phyloP scores from a whole-genome alignment of 2,329 filamentous ascomycete genomes.

The Ophiognomonia clavigignenti-juglandacearum region DNA sequence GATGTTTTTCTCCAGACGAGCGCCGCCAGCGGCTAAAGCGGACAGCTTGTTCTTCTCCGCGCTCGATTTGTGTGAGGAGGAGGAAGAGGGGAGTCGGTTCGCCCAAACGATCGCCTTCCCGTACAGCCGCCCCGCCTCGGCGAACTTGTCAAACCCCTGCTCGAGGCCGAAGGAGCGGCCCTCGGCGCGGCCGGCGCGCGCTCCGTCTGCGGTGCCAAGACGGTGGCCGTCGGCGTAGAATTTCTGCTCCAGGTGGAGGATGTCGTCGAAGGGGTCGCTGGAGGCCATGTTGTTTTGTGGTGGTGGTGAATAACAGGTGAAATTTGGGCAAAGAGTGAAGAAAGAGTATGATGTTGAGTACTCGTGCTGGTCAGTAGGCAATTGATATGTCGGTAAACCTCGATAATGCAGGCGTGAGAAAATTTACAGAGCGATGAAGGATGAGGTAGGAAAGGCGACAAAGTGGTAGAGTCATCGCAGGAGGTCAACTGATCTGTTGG shows the following conservation, averaged over 20 bases:
- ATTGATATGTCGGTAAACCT: too few relatives aligned
- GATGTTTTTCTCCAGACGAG: conserved; percentile 72
- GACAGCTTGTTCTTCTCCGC: neutral
- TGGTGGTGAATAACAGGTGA: too few relatives aligned
- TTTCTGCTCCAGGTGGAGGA: conserved; percentile 56
- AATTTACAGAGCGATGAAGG: too few relatives aligned
- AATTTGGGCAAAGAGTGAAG: too few relatives aligned
- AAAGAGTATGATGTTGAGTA: too few relatives aligned
- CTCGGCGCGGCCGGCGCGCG: conserved; percentile 74
- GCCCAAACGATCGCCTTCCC: conserved; percentile 81
- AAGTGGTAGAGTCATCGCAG: too few relatives aligned
- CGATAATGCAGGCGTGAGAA: too few relatives aligned
- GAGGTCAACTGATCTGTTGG: too few relatives aligned
- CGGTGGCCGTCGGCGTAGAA: conserved; percentile 82
- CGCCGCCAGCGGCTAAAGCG: conserved; percentile 15
- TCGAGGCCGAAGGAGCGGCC: conserved; percentile 87
- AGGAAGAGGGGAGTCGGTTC: conserved; percentile 51
- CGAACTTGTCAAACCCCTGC: conserved; percentile 90
- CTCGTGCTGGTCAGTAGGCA: too few relatives aligned
- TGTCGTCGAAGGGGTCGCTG: conserved; percentile 49
- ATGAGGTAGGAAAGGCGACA: too few relatives aligned
- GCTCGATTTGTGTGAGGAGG: conserved; percentile 5
- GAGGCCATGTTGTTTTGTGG: conserved; percentile 21
- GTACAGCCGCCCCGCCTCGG: conserved; percentile 72
- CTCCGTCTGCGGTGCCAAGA: conserved; percentile 71